Evolutionary conservation across 495 filamentous ascomycete species (phyloP).

Genomic region (Barbatosphaeria neglecta): DNA sequence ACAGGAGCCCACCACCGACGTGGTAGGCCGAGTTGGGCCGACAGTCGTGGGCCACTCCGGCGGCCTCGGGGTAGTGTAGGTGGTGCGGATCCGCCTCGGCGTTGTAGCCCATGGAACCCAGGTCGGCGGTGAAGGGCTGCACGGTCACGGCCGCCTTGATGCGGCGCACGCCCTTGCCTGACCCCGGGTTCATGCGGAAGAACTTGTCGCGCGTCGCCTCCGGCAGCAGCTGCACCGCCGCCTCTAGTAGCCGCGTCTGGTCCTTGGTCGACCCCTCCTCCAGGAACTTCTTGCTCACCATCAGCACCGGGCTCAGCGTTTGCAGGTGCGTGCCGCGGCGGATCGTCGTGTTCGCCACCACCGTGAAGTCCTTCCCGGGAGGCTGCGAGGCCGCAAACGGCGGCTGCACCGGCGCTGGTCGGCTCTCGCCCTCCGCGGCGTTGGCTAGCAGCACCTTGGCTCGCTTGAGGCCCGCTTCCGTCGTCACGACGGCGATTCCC

Average conservation of each 20-base stretch:
- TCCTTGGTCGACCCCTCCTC: slow-evolving; percentile 11
- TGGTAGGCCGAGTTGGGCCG: slow-evolving; percentile 22
- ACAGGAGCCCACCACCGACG: slow-evolving; percentile 13
- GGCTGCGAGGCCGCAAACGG: slow-evolving; percentile 7
- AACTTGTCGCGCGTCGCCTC: slow-evolving; percentile 10
- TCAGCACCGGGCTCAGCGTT: slow-evolving; percentile 13
- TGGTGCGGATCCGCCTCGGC: slow-evolving; percentile 10
- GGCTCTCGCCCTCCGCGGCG: slow-evolving; percentile 9
- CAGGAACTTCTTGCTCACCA: slow-evolving; percentile 20
- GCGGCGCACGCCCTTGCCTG: slow-evolving; percentile 10
- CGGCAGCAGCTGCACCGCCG: slow-evolving; percentile 18
- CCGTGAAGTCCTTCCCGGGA: slow-evolving; percentile 14
- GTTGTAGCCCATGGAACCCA: slow-evolving; percentile 6
- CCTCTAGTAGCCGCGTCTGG: slow-evolving; percentile 13
- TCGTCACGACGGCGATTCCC: slow-evolving; percentile 17
- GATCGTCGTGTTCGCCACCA: slow-evolving; percentile 12
- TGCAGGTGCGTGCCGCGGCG: slow-evolving; percentile 16
- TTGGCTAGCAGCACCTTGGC: slow-evolving; percentile 13
- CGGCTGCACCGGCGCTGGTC: not conserved
- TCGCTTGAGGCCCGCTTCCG: slow-evolving; percentile 9
- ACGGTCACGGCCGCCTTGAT: slow-evolving; percentile 16
- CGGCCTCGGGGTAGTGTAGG: slow-evolving; percentile 18
- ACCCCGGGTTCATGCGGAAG: slow-evolving; percentile 12
- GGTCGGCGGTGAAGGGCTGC: slow-evolving; percentile 19
- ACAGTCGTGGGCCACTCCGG: slow-evolving; percentile 19